Percentiles rank a stretch among this genome's conserved stretches.
These are phyloP conservation scores for Kodamaea kakaduensis DNA, from an alignment of 805 yeast species.

Conservation along the genomic window DNA sequence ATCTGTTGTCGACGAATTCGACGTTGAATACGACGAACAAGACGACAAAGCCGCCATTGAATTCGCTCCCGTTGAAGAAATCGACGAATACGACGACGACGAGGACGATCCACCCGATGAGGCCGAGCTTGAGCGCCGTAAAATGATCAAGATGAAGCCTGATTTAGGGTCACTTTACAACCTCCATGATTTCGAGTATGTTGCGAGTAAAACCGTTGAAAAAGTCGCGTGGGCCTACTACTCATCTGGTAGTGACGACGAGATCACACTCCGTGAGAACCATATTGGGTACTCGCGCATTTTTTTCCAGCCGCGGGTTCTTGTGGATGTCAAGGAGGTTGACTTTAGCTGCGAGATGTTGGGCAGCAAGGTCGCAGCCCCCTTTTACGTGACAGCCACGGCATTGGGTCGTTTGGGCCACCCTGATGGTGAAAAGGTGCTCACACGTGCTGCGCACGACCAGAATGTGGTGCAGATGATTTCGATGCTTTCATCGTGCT, in stretches of 20 bases:
- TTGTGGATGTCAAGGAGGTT: constrained; percentile 75
- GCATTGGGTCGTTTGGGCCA: constrained; percentile 91
- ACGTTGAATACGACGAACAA: constrained; percentile 42
- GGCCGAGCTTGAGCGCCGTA: constrained; percentile 24
- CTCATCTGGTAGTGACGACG: constrained; percentile 90
- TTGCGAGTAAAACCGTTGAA: constrained; percentile 76
- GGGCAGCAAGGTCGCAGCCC: constrained; percentile 66
- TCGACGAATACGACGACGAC: constrained; percentile 27
- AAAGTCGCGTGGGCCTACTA: constrained; percentile 89
- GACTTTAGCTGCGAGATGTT: constrained; percentile 71
- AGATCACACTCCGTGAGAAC: constrained; percentile 83
- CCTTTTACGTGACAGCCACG: constrained; percentile 88
- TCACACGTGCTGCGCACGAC: constrained; percentile 77
- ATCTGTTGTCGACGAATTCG: constrained; percentile 31
- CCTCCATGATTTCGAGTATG: constrained; percentile 78
- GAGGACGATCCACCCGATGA: constrained; percentile 35
- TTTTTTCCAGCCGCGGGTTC: constrained; percentile 78
- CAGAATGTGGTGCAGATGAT: constrained; percentile 81
- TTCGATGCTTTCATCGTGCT: constrained; percentile 85
- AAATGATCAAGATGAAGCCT: constrained; percentile 49
- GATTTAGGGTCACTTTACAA: constrained; percentile 68
- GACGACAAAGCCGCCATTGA: constrained; percentile 27
- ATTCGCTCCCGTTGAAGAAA: constrained; percentile 13
- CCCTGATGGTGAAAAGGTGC: constrained; percentile 85
- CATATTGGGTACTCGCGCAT: constrained; percentile 85